phyloP scores from a whole-genome alignment of 2,329 filamentous ascomycete genomes.

The Scytalidium sp. region DNA sequence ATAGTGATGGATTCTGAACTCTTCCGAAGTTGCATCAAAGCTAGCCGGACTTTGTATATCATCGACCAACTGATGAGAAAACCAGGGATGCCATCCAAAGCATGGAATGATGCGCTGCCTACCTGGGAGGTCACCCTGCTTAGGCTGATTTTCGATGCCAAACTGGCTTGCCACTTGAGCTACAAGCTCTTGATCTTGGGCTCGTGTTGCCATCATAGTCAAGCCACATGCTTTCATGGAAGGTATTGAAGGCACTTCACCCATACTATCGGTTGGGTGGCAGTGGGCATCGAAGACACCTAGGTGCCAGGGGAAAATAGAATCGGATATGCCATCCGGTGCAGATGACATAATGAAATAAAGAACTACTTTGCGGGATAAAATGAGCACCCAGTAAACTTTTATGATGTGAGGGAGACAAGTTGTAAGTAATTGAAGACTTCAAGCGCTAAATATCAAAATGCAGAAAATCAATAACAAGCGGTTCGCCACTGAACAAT shows the following conservation, averaged over 20 bases:
- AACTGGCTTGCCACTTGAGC: constrained; percentile 54
- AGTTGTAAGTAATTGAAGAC: no score
- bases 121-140: constrained; percentile 21
- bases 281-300: constrained; percentile 79
- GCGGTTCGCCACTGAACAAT: no score
- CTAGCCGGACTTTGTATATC: constrained; percentile 38
- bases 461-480: no score
- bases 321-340: constrained; percentile 3
- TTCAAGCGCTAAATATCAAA: no score
- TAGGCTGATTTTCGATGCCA: constrained; percentile 37
- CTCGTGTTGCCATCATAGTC: constrained; percentile 75
- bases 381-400: no score
- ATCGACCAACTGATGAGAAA: constrained; percentile 72
- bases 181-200: constrained; percentile 73
- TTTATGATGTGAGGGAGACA: no score
- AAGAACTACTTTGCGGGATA: no score
- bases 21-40: constrained; percentile 12
- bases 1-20: constrained; percentile 58
- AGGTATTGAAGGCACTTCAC: constrained; percentile 53
- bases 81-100: constrained; percentile 91
- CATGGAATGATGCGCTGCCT: constrained; percentile 56
- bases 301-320: constrained; percentile 63
- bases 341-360: no score
- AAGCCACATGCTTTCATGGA: constrained; percentile 64
- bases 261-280: constrained; percentile 78